Conservation (phyloP, 176 grass and related monocot species). For the Thinopyrum elongatum region DNA sequence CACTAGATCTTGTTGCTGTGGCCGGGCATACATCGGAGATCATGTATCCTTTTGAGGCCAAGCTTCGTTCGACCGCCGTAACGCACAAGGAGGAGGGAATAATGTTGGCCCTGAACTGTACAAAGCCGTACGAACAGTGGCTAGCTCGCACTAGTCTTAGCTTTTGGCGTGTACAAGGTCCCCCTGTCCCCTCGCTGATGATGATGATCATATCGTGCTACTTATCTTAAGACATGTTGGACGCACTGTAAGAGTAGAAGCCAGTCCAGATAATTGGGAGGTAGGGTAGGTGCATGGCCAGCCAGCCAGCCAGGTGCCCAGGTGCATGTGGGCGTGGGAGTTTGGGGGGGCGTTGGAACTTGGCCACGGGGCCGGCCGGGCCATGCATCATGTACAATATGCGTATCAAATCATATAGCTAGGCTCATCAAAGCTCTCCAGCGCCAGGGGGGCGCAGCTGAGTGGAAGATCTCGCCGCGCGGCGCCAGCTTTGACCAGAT, state of each 20-base stretch:
- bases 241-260: neutral
- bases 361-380: slow-evolving; percentile 13
- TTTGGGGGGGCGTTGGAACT: slow-evolving; percentile 60
- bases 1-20: slow-evolving; percentile 27
- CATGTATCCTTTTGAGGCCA: neutral
- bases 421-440: slow-evolving; percentile 37
- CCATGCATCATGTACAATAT: neutral
- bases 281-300: slow-evolving; percentile 12
- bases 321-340: slow-evolving; percentile 35
- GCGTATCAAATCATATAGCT: neutral
- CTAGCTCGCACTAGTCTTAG: neutral
- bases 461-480: slow-evolving; percentile 34
- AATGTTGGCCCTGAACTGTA: slow-evolving; percentile 22
- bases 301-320: slow-evolving; percentile 4
- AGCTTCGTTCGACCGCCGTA: neutral
- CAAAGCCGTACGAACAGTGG: slow-evolving; percentile 6
- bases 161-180: slow-evolving; percentile 41
- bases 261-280: slow-evolving; percentile 28
- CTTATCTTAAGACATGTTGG: neutral
- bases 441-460: neutral
- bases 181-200: neutral
- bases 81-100: neutral
- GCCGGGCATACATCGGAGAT: neutral
- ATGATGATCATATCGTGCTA: neutral
- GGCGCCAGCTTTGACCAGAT: slow-evolving; percentile 43